Evolutionary conservation across 176 grass and related monocot genomes (phyloP).

Genomic region (Leersia perrieri): DNA sequence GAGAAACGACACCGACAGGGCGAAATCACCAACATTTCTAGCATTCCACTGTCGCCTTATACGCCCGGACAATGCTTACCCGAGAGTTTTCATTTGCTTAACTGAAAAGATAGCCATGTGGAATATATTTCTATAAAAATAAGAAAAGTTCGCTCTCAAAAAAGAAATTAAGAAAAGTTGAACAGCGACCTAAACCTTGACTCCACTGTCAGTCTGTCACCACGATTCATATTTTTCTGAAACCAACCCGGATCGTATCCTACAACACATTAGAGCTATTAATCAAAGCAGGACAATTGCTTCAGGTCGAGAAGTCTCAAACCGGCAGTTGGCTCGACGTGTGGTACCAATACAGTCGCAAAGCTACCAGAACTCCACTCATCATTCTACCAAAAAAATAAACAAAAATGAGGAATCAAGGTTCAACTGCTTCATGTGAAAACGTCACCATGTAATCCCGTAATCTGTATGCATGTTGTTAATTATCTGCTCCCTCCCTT

Average conservation of each 20-base stretch:
- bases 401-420: neutral
- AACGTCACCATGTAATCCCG: neutral
- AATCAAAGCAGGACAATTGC: neutral
- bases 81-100: neutral
- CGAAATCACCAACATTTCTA: neutral
- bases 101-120: neutral
- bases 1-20: neutral
- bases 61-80: neutral
- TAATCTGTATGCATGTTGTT: neutral
- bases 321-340: constrained; percentile 13
- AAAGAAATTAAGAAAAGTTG: neutral
- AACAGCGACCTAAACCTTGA: neutral
- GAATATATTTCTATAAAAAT: neutral
- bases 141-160: neutral
- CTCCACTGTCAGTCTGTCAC: neutral
- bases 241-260: neutral
- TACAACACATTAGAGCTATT: too few relatives aligned
- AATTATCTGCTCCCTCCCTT: neutral
- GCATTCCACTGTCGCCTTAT: neutral
- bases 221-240: neutral
- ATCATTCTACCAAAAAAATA: neutral
- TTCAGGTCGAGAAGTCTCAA: neutral
- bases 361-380: neutral
- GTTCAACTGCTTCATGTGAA: neutral
- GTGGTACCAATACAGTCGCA: neutral